These are phyloP conservation scores for Malassezia vespertilionis DNA, from an alignment of 1,284 basidiomycete genomes.

Conservation along the genomic window DNA sequence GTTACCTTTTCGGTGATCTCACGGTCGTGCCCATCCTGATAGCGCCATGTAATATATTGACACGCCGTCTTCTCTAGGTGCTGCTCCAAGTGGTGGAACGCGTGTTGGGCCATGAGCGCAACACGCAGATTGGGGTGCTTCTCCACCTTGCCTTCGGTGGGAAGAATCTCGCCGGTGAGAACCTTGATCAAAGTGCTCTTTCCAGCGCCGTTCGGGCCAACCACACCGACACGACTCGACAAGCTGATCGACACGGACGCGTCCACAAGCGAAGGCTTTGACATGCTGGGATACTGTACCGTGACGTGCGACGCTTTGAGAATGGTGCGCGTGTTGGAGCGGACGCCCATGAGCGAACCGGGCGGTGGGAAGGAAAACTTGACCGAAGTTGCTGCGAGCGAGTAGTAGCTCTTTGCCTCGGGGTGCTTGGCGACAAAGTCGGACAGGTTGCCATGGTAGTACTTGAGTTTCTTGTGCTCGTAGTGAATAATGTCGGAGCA, in stretches of 20 bases:
- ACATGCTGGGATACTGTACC: slow-evolving; percentile 83
- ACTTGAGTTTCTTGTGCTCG: slow-evolving; percentile 87
- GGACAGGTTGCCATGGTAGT: slow-evolving; percentile 88
- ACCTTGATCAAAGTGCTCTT: slow-evolving; percentile 89
- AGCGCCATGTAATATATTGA: slow-evolving; percentile 70
- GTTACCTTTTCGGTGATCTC: slow-evolving; percentile 80
- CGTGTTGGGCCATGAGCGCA: slow-evolving; percentile 92
- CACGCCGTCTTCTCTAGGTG: slow-evolving; percentile 45
- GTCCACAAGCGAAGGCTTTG: slow-evolving; percentile 70
- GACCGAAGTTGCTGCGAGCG: slow-evolving; percentile 82
- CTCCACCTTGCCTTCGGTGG: slow-evolving; percentile 84
- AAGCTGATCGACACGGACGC: slow-evolving; percentile 86
- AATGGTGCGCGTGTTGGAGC: slow-evolving; percentile 91
- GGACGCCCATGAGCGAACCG: slow-evolving; percentile 90
- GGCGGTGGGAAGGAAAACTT: slow-evolving; percentile 95
- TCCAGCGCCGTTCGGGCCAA: slow-evolving; percentile 46
- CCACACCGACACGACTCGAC: slow-evolving; percentile 52
- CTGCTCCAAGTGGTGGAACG: slow-evolving; percentile 46
- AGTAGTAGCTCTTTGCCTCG: slow-evolving; percentile 93
- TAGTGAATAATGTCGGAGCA: slow-evolving; percentile 98
- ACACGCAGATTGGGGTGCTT: slow-evolving; percentile 92
- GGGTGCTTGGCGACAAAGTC: slow-evolving; percentile 83
- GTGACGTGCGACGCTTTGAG: slow-evolving; percentile 85
- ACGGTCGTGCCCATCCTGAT: slow-evolving; percentile 97
- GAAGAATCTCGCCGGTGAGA: slow-evolving; percentile 83